Percentiles rank a stretch among this genome's conserved stretches.
These are phyloP conservation scores for Linnemannia elongata DNA, from an alignment of 192 early-diverging fungal species.

Conservation along the genomic window DNA sequence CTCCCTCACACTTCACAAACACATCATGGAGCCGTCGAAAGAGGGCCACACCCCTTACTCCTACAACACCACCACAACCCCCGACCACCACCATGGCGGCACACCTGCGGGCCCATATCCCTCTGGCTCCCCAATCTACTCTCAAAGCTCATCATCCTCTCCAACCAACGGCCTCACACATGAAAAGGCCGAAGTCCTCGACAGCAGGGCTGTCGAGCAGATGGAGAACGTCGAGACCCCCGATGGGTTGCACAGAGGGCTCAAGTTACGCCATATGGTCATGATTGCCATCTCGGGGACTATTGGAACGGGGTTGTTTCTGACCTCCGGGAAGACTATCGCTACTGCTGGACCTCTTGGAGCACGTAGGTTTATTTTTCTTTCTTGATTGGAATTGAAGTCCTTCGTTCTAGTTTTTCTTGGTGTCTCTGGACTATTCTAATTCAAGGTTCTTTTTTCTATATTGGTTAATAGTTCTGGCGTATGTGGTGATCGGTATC, in stretches of 20 bases:
- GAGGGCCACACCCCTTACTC: slow-evolving; percentile 1
- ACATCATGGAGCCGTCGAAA: neutral
- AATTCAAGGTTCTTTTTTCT: neutral
- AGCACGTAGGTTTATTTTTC: slow-evolving; percentile 38
- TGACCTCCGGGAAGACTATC: slow-evolving; percentile 43
- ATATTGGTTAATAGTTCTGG: slow-evolving; percentile 17
- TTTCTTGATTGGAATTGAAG: neutral
- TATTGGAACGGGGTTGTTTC: slow-evolving; percentile 38
- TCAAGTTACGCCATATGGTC: slow-evolving; percentile 70
- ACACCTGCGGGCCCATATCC: neutral
- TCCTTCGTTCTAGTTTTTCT: neutral
- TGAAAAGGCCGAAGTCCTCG: slow-evolving; percentile 5
- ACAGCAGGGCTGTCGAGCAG: slow-evolving; percentile 14
- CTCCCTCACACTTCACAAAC: neutral
- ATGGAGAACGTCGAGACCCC: slow-evolving; percentile 11
- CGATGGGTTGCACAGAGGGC: slow-evolving; percentile 19
- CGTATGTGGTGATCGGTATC: slow-evolving; percentile 40
- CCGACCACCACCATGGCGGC: neutral
- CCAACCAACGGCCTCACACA: neutral
- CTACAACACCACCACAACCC: neutral
- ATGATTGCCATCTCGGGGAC: slow-evolving; percentile 62
- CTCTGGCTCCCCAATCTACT: neutral
- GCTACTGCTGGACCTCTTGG: slow-evolving; percentile 44
- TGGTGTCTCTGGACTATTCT: neutral
- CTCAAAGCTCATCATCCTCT: neutral